Evolutionary conservation across 352 stramenopile genomes (phyloP).

Genomic region (Elongisporangium senticosum): DNA sequence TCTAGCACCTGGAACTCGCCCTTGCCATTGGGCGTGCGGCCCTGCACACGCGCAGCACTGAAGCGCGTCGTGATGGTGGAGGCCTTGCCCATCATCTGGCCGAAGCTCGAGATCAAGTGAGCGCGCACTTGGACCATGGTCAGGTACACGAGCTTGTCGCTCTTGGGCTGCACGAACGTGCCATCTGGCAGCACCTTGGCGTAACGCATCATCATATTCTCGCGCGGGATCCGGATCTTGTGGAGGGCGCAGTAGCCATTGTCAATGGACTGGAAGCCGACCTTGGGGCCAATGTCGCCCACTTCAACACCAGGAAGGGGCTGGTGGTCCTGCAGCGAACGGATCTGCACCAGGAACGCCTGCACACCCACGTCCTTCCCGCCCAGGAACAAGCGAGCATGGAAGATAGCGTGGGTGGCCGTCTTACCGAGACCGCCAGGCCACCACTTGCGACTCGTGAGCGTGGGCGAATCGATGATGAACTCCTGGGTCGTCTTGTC

Average conservation of each 20-base stretch:
- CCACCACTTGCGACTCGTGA: constrained; percentile 91
- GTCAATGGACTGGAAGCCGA: constrained; percentile 87
- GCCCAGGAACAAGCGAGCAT: constrained; percentile 66
- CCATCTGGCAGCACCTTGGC: constrained; percentile 28
- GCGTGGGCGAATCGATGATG: constrained; percentile 86
- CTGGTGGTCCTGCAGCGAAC: constrained; percentile 63
- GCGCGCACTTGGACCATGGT: constrained; percentile 27
- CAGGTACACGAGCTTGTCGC: constrained; percentile 33
- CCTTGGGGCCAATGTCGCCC: constrained; percentile 89
- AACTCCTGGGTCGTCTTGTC: constrained; percentile 75
- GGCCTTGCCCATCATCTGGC: constrained; percentile 7
- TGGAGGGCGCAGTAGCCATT: constrained; percentile 87
- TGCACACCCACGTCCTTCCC: constrained; percentile 78
- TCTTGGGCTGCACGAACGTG: constrained; percentile 27
- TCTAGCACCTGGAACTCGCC: constrained; percentile 24
- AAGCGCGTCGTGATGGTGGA: constrained; percentile 24
- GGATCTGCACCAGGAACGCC: constrained; percentile 89
- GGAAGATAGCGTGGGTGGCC: constrained; percentile 88
- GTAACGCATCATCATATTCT: constrained; percentile 40
- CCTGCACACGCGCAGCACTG: constrained; percentile 22
- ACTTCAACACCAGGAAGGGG: constrained; percentile 81
- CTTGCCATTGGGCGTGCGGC: constrained; percentile 15
- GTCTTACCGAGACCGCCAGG: constrained; percentile 84
- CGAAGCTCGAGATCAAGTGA: constrained; percentile 15
- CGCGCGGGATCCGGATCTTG: constrained; percentile 78